These are phyloP conservation scores for Cicer judaicum DNA, from an alignment of 306 rosid species.

Conservation along the genomic window DNA sequence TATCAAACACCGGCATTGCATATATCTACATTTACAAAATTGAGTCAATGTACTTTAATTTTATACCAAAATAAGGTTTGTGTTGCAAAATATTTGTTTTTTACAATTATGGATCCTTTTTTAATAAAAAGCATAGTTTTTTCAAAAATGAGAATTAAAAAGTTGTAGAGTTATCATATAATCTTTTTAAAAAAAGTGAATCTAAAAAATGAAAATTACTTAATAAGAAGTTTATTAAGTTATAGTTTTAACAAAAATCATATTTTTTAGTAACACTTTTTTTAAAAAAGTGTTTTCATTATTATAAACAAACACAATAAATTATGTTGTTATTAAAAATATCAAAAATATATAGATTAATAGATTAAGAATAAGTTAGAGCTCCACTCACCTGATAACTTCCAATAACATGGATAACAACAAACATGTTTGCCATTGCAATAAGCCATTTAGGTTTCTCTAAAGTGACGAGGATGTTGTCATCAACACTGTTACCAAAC, in stretches of 20 bases:
- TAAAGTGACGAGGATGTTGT: slow-evolving; percentile 63
- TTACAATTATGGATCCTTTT: background rate
- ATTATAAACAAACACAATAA: too few species aligned
- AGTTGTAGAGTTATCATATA: too few species aligned
- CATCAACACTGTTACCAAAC: slow-evolving; percentile 65
- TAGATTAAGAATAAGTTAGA: background rate
- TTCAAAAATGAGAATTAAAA: too few species aligned
- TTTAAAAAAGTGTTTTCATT: too few species aligned
- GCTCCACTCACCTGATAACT: slow-evolving; percentile 70
- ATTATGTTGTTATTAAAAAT: too few species aligned
- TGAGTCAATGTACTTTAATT: background rate
- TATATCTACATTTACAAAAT: slow-evolving; percentile 60
- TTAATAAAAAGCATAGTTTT: too few species aligned
- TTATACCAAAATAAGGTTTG: background rate
- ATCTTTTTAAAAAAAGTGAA: too few species aligned
- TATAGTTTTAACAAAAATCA: too few species aligned
- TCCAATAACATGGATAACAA: slow-evolving; percentile 77
- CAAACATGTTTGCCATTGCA: slow-evolving; percentile 70
- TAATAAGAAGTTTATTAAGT: too few species aligned
- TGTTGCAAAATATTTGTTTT: background rate
- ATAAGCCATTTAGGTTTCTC: slow-evolving; percentile 75
- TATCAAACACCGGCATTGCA: slow-evolving; percentile 95
- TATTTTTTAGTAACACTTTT: too few species aligned
- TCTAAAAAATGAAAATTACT: too few species aligned
- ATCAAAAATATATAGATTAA: too few species aligned